Evolutionary conservation across 208 protist genomes (phyloP).

Genomic region (Trypanosoma scelopori): DNA sequence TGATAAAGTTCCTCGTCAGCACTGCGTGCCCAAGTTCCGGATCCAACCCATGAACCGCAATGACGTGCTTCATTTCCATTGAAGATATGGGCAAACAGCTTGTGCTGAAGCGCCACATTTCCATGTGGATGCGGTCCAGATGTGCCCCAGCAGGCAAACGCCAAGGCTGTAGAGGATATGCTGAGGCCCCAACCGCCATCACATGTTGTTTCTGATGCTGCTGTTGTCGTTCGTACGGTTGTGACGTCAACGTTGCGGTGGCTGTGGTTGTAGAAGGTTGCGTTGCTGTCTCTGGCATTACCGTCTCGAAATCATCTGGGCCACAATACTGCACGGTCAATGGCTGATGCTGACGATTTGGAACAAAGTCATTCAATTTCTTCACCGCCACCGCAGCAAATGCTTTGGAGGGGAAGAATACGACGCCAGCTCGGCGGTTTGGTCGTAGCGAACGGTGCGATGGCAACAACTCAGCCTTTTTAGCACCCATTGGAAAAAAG

Average conservation of each 20-base stretch:
- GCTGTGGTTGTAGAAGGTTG: neutral
- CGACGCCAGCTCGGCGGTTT: slow-evolving; percentile 61
- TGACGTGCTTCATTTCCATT: slow-evolving; percentile 11
- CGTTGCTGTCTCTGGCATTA: neutral
- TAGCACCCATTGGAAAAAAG: slow-evolving; percentile 74
- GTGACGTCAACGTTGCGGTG: neutral
- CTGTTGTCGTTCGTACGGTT: neutral
- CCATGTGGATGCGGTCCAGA: slow-evolving; percentile 30
- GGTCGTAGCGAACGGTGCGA: slow-evolving; percentile 31
- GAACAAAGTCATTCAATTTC: slow-evolving; percentile 83
- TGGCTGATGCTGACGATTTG: slow-evolving; percentile 71
- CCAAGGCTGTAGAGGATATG: neutral
- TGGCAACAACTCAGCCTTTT: slow-evolving; percentile 53
- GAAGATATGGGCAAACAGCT: slow-evolving; percentile 1
- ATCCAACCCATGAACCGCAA: slow-evolving; percentile 46
- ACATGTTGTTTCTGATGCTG: neutral
- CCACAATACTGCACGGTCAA: slow-evolving; percentile 73
- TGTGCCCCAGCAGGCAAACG: slow-evolving; percentile 11
- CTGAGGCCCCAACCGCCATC: neutral
- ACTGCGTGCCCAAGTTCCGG: slow-evolving; percentile 14
- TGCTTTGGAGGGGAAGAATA: slow-evolving; percentile 68
- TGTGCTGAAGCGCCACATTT: slow-evolving; percentile 38
- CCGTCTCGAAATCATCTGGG: slow-evolving; percentile 25
- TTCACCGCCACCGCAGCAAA: slow-evolving; percentile 78
- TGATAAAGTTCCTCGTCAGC: slow-evolving; percentile 30